phyloP scores from a whole-genome alignment of 2,329 filamentous ascomycete genomes.

The Penicillium palitans region DNA sequence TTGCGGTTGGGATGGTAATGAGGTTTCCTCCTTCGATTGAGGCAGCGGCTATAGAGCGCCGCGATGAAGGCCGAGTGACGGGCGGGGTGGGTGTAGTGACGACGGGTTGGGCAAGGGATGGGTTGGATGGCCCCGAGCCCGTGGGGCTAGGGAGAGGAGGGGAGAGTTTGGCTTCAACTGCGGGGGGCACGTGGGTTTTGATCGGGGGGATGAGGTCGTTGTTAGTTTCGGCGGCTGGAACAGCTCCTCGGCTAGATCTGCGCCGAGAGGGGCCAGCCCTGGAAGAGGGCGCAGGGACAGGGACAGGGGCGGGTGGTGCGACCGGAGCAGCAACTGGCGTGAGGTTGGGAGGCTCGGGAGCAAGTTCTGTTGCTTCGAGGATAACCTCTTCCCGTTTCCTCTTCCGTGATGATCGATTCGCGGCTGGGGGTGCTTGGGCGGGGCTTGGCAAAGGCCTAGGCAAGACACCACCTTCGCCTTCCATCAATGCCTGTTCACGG shows the following conservation, averaged over 20 bases:
- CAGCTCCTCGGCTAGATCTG: conserved; percentile 45
- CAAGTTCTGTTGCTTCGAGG: conserved; percentile 19
- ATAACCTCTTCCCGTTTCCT: conserved; percentile 56
- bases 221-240: conserved; percentile 36
- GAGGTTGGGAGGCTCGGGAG: background rate
- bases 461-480: conserved; percentile 9
- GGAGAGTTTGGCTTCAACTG: conserved; percentile 23
- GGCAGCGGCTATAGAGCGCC: conserved; percentile 31
- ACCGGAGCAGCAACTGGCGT: conserved; percentile 3
- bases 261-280: conserved; percentile 31
- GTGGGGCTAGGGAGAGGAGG: conserved; percentile 27
- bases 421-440: conserved; percentile 24
- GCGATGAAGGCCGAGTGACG: conserved; percentile 36
- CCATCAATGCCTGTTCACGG: conserved; percentile 33
- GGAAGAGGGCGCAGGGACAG: background rate
- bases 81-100: conserved; percentile 35
- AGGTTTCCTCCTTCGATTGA: conserved; percentile 29
- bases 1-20: conserved; percentile 11
- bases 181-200: conserved; percentile 16
- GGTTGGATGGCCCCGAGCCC: conserved; percentile 26
- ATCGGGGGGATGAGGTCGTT: conserved; percentile 32
- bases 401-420: conserved; percentile 44
- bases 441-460: conserved; percentile 6
- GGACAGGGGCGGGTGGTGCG: background rate
- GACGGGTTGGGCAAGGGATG: conserved; percentile 19